Evolutionary conservation across 2,329 filamentous ascomycete species (phyloP).

Genomic region (Lasiodiplodia gonubiensis): DNA sequence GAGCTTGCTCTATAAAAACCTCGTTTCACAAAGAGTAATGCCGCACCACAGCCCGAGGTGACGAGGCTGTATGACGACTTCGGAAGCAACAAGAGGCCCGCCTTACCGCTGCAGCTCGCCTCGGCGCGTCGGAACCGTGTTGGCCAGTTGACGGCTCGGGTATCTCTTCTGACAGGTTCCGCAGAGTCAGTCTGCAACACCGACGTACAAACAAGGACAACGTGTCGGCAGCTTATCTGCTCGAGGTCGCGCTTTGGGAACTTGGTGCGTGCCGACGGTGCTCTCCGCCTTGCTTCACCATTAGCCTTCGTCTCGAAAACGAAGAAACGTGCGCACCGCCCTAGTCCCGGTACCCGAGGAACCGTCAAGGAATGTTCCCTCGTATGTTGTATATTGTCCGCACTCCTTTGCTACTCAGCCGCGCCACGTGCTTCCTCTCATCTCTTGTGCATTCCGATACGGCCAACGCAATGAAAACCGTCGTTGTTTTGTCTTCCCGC

Average conservation of each 20-base stretch:
- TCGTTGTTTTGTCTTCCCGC: conserved; percentile 6
- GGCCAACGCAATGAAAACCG: background rate
- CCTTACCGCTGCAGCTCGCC: conserved; percentile 4
- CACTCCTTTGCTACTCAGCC: background rate
- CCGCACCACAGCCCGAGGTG: background rate
- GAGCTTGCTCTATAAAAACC: conserved; percentile 3
- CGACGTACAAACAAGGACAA: conserved; percentile 8
- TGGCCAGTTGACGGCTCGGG: background rate
- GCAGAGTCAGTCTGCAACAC: conserved; percentile 22
- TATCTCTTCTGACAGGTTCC: conserved; percentile 8
- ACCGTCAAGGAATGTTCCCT: no score
- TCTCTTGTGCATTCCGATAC: background rate
- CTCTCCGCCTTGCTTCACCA: conserved; percentile 7
- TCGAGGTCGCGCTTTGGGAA: conserved; percentile 6
- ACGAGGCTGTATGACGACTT: background rate
- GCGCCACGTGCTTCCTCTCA: background rate
- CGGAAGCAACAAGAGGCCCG: conserved; percentile 6
- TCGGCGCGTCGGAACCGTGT: background rate
- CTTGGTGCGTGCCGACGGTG: background rate
- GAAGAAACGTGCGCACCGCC: no score
- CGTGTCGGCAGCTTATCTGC: conserved; percentile 23
- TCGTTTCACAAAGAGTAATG: conserved; percentile 7
- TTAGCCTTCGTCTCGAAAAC: no score
- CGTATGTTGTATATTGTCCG: no score
- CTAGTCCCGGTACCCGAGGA: no score